Base-by-base conservation (phyloP, 768 basidiomycete genomes). In the Tylopilus rubrobrunneus region DNA sequence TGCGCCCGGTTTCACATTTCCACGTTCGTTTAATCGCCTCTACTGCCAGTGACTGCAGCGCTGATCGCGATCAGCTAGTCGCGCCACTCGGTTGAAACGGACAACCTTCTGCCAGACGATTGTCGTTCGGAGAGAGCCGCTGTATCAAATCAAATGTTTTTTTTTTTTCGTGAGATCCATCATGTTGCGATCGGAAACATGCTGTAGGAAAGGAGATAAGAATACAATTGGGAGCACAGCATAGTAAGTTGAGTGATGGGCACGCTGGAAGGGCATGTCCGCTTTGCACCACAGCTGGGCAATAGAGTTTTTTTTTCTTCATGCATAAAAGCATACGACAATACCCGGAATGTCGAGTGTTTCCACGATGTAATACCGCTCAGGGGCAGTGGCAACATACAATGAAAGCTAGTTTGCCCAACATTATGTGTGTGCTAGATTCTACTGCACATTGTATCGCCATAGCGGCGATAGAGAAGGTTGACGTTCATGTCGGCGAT, bases 391-490 rank as follows among this genome's bases (percentile, higher is more conserved):
- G 53, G 57, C 49, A 51, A 58, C 55, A 47, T 55, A 50, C 62
- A n/a, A 66, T 45, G 55, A 61, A 56, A 34, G 21, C 36, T 5
- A 25, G 25, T 25, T 5, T 25, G 25, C 25, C 25, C 25, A 25
- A 5, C 25, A 25, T 25, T 25, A 25, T 25, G 25, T 25, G 25
- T 25, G 25, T 25, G 25, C 25, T 25, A 25, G 11, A 9, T 2
- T 29, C 4, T 39, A 39, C 37, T 39, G 37, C 31, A 50, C 47
- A 47, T 51, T 50, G 56, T 54, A 62, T 61, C 56, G 55, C 52
- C 57, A 60, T 66, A 36, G 66, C 60, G 66, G 66, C 49, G 58
- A 60, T 67, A 67, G 60, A 64, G 45, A 55, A 58, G 48, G 55
- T 45, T 49, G 56, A 57, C 27, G 43, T 55, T 56, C 59, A 47